Conservation (phyloP, 345 rosid species). For the Arabis alpina region DNA sequence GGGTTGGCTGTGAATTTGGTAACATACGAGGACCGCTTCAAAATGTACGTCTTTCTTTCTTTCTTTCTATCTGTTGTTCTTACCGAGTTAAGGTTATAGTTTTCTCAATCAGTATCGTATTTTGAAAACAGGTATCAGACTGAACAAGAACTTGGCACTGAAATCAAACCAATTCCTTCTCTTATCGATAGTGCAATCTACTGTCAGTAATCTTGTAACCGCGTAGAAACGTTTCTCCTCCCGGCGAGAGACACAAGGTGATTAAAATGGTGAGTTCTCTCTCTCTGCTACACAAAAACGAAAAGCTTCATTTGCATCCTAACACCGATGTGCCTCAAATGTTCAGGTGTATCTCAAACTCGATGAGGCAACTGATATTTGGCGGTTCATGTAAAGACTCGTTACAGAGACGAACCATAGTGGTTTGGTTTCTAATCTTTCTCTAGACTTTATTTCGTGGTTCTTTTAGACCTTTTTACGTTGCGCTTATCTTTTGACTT, state of each 20-base stretch:
- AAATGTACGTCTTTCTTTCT: constrained; percentile 57
- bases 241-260: constrained; percentile 15
- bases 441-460: constrained; percentile 10
- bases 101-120: constrained; percentile 18
- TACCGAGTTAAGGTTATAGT: background rate
- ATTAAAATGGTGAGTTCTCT: constrained; percentile 33
- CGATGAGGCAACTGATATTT: constrained; percentile 5
- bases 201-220: constrained; percentile 60
- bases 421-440: constrained; percentile 28
- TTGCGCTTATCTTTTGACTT: constrained; percentile 21
- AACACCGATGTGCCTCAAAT: constrained; percentile 1
- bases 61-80: background rate
- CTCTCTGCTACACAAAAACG: background rate
- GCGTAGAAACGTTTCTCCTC: constrained; percentile 19
- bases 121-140: constrained; percentile 85
- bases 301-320: constrained; percentile 10
- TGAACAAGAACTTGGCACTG: constrained; percentile 99
- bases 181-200: constrained; percentile 92
- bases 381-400: constrained; percentile 36
- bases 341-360: constrained; percentile 28
- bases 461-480: constrained; percentile 6
- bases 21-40: constrained; percentile 98
- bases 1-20: constrained; percentile 99
- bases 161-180: constrained; percentile 98
- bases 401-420: constrained; percentile 32